Base-by-base conservation (phyloP, 2,329 filamentous ascomycete genomes). In the Ceratocystis eucalypticola region DNA sequence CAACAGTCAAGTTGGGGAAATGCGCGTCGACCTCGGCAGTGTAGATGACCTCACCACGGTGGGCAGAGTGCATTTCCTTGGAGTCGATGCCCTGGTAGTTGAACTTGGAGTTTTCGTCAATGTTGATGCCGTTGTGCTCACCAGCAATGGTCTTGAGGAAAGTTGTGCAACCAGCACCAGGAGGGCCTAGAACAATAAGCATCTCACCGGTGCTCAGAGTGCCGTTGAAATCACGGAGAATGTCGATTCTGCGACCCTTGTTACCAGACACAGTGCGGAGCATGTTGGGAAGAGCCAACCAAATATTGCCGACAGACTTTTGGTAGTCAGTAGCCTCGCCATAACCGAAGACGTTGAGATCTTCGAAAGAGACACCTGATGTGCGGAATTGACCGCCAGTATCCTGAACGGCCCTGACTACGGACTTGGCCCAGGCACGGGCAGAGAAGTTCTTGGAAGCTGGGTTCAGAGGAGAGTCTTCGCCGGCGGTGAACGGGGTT, bases 41-140 rank as follows among this genome's bases (percentile, higher is more conserved):
- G 76, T 94, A 94, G 74, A 94, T 92, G 69, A 88, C 88, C 76
- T 95, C 90, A 70, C 90, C 90, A 33, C 88, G 86, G 77, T 93
- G 91, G 69, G 83, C 79, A 10, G 83, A 84, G 76, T 88, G 84
- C 88, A 94, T 93, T 72, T 90, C 83, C 72, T 88, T 77, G 66
- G 88, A 81, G 2, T 83, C 78, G 71, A 90, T 80, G 70, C 86
- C 84, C 74, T 94, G 88, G 72, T 95, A 96, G 76, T 95, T 93
- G 73, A 96, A 84, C 69, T 89, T 84, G 0, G 88, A 86, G 10
- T 79, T 77, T 2, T 87, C 77, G 61, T 90, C 88, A 15, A 94
- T 79, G 70, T 82, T 84, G 71, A 95, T 86, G 64, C 91, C 91
- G 70, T 91, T 87, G 25, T 88, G 89, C 75, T 95, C 89, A 68